Evolutionary conservation across 768 basidiomycete genomes (phyloP).

Genomic region (Ramaria sp.): DNA sequence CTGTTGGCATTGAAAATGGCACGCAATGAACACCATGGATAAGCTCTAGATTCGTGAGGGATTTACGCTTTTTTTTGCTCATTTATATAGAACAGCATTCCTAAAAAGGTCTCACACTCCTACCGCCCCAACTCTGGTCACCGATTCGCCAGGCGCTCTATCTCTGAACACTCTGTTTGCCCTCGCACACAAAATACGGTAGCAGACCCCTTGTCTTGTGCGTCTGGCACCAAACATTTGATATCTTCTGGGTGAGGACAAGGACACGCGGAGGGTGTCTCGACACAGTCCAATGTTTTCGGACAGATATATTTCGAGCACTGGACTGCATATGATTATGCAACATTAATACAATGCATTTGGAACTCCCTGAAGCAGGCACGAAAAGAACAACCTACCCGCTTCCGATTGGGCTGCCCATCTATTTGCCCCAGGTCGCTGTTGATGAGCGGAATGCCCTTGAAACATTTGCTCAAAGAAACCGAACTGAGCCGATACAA

Average conservation of each 20-base stretch:
- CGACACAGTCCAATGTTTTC: slow-evolving; percentile 59
- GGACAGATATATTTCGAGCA: slow-evolving; percentile 74
- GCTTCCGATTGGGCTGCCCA: slow-evolving; percentile 57
- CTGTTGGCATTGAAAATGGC: too few relatives aligned
- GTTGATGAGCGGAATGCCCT: slow-evolving; percentile 40
- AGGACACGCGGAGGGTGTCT: slow-evolving; percentile 54
- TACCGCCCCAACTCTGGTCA: background rate
- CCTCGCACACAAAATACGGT: slow-evolving; percentile 68
- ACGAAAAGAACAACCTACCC: slow-evolving; percentile 31
- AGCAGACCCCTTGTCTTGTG: slow-evolving; percentile 36
- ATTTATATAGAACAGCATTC: too few relatives aligned
- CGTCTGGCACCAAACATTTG: slow-evolving; percentile 65
- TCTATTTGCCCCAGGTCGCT: slow-evolving; percentile 44
- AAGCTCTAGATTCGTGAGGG: too few relatives aligned
- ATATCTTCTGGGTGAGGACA: slow-evolving; percentile 70
- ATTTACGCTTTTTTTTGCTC: too few relatives aligned
- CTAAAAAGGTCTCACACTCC: background rate
- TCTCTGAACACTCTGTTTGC: slow-evolving; percentile 44
- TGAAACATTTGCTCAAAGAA: slow-evolving; percentile 77
- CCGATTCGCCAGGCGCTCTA: slow-evolving; percentile 39
- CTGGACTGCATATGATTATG: slow-evolving; percentile 32
- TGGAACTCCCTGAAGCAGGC: background rate
- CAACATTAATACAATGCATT: background rate
- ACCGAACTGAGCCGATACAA: slow-evolving; percentile 55
- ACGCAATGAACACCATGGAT: too few relatives aligned